These are phyloP conservation scores for Takashimella tepidaria DNA, from an alignment of 1,284 basidiomycete species.

Conservation along the genomic window DNA sequence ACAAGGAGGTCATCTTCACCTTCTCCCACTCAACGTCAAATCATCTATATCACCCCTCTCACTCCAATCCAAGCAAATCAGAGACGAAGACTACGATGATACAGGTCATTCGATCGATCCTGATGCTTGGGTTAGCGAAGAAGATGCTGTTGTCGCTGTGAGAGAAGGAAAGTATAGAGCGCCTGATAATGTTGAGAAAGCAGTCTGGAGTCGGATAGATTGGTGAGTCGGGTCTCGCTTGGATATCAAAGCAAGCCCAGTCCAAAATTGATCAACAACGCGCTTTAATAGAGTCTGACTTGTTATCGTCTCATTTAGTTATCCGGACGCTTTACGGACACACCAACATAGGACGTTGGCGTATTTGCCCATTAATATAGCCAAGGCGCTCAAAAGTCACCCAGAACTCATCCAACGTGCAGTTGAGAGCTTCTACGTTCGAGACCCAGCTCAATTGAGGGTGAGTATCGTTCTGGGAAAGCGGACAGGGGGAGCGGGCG, in stretches of 20 bases:
- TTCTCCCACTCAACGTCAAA: constrained; percentile 70
- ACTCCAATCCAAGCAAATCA: constrained; percentile 50
- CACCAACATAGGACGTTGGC: constrained; percentile 77
- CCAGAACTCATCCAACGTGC: constrained; percentile 77
- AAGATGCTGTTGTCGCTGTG: constrained; percentile 65
- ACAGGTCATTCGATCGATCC: constrained; percentile 50
- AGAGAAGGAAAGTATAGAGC: constrained; percentile 50
- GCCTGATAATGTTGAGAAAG: constrained; percentile 56
- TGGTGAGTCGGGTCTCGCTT: constrained; percentile 54
- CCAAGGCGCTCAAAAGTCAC: constrained; percentile 60
- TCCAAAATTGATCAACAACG: too few species aligned
- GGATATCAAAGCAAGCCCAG: too few species aligned
- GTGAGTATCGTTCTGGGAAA: constrained; percentile 56
- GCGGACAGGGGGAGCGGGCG: too few species aligned
- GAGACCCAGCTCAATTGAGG: constrained; percentile 79
- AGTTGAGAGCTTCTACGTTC: constrained; percentile 84
- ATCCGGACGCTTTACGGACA: constrained; percentile 61
- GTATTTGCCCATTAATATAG: constrained; percentile 72
- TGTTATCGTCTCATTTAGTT: too few species aligned
- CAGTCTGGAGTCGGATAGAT: constrained; percentile 63
- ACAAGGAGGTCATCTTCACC: constrained; percentile 69
- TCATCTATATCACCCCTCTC: constrained; percentile 59
- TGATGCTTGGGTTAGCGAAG: constrained; percentile 56
- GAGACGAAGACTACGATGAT: constrained; percentile 54
- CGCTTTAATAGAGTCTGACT: too few species aligned